Percentiles rank a stretch among this genome's conserved stretches.
Conservation (phyloP, 495 filamentous ascomycete genomes). For the Immersiella caudata region DNA sequence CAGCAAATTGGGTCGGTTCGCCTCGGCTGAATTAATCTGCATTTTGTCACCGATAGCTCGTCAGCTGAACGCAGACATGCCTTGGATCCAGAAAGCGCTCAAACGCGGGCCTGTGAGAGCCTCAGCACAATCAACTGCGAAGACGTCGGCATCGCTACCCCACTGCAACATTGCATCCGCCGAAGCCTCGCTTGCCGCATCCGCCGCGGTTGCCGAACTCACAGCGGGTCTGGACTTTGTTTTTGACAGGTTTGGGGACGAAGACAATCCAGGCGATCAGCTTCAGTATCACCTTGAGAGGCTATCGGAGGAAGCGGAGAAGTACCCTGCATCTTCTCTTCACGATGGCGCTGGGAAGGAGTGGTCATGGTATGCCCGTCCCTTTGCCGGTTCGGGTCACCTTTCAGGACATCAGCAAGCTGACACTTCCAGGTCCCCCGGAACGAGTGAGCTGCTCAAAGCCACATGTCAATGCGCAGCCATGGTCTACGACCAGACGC, state of each 20-base stretch:
- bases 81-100: constrained; percentile 16
- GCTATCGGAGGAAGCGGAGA: constrained; percentile 9
- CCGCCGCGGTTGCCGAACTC: constrained; percentile 12
- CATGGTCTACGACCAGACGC: constrained; percentile 18
- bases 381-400: too few species aligned
- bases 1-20: too few species aligned
- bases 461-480: constrained; percentile 13
- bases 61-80: background rate
- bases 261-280: constrained; percentile 12
- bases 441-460: constrained; percentile 14
- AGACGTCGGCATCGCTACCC: background rate
- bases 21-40: background rate
- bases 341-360: constrained; percentile 4
- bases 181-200: constrained; percentile 14
- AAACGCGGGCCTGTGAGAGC: background rate
- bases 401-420: too few species aligned
- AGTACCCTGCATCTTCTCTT: constrained; percentile 5
- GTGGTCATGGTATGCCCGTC: constrained; percentile 18
- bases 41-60: background rate
- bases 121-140: constrained; percentile 9
- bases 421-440: constrained; percentile 9
- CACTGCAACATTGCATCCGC: constrained; percentile 14
- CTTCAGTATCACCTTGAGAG: constrained; percentile 17
- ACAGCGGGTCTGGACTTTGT: constrained; percentile 13
- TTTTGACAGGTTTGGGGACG: constrained; percentile 13